phyloP scores from a whole-genome alignment of 345 rosid species.

The Rhizophora apiculata region DNA sequence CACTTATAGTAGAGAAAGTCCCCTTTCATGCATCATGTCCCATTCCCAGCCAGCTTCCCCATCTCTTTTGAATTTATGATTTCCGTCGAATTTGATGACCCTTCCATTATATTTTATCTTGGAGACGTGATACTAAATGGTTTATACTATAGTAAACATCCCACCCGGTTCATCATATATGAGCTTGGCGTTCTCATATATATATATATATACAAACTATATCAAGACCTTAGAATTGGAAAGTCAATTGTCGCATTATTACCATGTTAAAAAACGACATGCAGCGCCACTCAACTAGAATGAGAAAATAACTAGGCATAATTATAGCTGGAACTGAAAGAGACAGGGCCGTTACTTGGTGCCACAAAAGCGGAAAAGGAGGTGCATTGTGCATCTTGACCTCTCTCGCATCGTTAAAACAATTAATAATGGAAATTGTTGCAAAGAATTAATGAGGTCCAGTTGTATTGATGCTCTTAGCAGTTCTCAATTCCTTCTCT shows the following conservation, averaged over 20 bases:
- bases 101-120: background rate
- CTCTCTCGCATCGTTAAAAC: background rate
- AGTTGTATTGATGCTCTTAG: background rate
- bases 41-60: conserved; percentile 1
- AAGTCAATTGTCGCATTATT: background rate
- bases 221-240: background rate
- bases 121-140: conserved; percentile 14
- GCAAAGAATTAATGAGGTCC: background rate
- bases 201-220: background rate
- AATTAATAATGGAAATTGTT: background rate
- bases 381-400: conserved; percentile 18
- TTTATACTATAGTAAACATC: background rate
- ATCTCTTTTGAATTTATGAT: background rate
- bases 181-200: conserved; percentile 18
- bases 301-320: background rate
- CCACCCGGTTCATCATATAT: conserved; percentile 4
- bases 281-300: background rate
- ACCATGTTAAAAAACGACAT: background rate
- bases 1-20: conserved; percentile 27
- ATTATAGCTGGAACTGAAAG: background rate
- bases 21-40: conserved; percentile 4
- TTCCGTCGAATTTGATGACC: conserved; percentile 6
- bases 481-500: conserved; percentile 6
- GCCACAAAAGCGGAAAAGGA: background rate
- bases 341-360: background rate